phyloP scores from a whole-genome alignment of 176 grass and related monocot genomes.

The Phragmites australis region DNA sequence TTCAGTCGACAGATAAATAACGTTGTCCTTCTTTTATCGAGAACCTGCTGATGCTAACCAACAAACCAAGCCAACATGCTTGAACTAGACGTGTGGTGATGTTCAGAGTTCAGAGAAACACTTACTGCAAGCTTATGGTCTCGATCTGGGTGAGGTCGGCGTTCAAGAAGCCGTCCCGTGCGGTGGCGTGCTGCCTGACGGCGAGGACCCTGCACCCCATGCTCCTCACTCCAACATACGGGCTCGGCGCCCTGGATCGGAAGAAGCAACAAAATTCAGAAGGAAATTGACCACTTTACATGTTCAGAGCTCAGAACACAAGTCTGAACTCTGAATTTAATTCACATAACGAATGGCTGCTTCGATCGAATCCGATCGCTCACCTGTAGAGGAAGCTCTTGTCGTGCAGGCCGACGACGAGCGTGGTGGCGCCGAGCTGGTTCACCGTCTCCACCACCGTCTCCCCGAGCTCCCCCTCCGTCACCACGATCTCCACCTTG shows the following conservation, averaged over 20 bases:
- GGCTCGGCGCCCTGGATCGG: slow-evolving; percentile 51
- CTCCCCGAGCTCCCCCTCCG: slow-evolving; percentile 69
- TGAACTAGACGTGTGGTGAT: not conserved
- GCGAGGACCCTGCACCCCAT: slow-evolving; percentile 82
- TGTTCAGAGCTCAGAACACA: not conserved
- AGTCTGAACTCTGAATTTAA: not conserved
- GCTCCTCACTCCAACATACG: slow-evolving; percentile 35
- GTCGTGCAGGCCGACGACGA: slow-evolving; percentile 85
- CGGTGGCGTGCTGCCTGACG: slow-evolving; percentile 55
- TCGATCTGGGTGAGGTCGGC: slow-evolving; percentile 81
- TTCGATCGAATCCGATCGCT: not conserved
- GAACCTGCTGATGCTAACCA: not conserved
- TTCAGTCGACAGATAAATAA: no score
- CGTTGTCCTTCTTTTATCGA: no score
- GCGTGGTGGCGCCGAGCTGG: slow-evolving; percentile 66
- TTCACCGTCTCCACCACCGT: slow-evolving; percentile 65
- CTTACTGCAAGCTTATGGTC: slow-evolving; percentile 67
- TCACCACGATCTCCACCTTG: slow-evolving; percentile 94
- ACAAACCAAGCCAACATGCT: not conserved
- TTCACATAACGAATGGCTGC: not conserved
- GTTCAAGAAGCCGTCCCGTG: slow-evolving; percentile 56
- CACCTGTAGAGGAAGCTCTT: slow-evolving; percentile 86
- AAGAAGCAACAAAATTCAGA: not conserved
- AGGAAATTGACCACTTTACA: not conserved
- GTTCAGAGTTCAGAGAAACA: not conserved